Percentiles rank a stretch among this genome's conserved stretches.
phyloP scores from a whole-genome alignment of 2,329 filamentous ascomycete genomes.

The Pseudonectria buxi region DNA sequence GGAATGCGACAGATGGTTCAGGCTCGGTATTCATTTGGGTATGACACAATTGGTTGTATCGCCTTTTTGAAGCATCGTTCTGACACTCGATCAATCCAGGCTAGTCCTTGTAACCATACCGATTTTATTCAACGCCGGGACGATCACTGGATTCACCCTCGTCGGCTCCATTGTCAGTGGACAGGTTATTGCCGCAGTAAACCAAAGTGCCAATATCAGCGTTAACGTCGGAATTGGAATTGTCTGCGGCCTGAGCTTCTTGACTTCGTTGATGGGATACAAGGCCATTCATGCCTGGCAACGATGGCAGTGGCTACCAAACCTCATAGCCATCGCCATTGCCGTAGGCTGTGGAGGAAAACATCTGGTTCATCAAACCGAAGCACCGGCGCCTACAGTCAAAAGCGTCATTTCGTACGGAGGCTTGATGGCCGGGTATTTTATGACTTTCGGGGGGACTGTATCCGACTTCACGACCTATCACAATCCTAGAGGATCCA shows the following conservation, averaged over 20 bases:
- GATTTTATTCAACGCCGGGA: conserved; percentile 49
- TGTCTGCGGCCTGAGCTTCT: conserved; percentile 43
- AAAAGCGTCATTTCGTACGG: conserved; percentile 38
- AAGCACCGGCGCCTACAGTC: conserved; percentile 29
- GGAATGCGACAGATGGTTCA: conserved; percentile 55
- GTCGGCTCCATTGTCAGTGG: conserved; percentile 51
- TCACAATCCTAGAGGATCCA: conserved; percentile 26
- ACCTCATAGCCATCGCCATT: conserved; percentile 44
- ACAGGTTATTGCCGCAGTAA: conserved; percentile 43
- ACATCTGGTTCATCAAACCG: conserved; percentile 39
- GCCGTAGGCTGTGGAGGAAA: conserved; percentile 47
- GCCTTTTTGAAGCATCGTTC: neutral
- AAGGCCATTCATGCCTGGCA: conserved; percentile 47
- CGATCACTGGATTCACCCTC: conserved; percentile 51
- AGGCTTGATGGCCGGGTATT: conserved; percentile 43
- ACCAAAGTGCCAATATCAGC: conserved; percentile 35
- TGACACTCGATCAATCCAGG: conserved; percentile 16
- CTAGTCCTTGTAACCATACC: conserved; percentile 45
- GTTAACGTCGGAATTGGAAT: conserved; percentile 51
- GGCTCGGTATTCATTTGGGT: conserved; percentile 55
- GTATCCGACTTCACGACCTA: conserved; percentile 54
- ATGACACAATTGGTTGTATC: neutral
- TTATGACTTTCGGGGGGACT: conserved; percentile 49
- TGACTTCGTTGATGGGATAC: conserved; percentile 50
- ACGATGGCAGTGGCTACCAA: conserved; percentile 51